These are phyloP conservation scores for Erucastrum elatum DNA, from an alignment of 345 rosid genomes.

Conservation along the genomic window DNA sequence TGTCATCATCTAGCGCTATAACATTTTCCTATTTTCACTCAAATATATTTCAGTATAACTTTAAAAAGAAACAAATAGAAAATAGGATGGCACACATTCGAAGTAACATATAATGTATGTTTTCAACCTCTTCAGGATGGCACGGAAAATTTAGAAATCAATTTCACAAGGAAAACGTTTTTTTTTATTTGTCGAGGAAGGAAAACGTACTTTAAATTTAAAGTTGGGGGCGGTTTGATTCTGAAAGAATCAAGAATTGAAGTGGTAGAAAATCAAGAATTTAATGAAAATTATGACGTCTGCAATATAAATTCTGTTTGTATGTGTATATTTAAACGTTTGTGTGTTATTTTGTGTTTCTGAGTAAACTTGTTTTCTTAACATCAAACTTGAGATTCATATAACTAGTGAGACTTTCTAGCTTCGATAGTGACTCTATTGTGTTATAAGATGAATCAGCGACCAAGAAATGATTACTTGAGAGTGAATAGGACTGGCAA, in stretches of 20 bases:
- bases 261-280: slow-evolving; percentile 10
- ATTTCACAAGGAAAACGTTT: background rate
- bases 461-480: slow-evolving; percentile 17
- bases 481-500: slow-evolving; percentile 20
- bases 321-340: background rate
- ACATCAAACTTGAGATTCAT: slow-evolving; percentile 5
- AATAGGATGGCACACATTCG: background rate
- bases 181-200: background rate
- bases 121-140: slow-evolving; percentile 3
- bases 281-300: background rate
- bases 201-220: slow-evolving; percentile 1
- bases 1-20: background rate
- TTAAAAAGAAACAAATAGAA: background rate
- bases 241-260: slow-evolving; percentile 24
- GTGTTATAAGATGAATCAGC: slow-evolving; percentile 18
- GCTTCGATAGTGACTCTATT: slow-evolving; percentile 14
- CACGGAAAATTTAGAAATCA: background rate
- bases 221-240: slow-evolving; percentile 5
- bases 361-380: background rate
- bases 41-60: background rate
- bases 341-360: background rate
- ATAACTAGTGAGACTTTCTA: background rate
- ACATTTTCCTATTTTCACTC: background rate
- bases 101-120: background rate
- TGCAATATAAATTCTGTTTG: background rate